These are phyloP conservation scores for Capsella bursapastoris DNA, from an alignment of 345 rosid genomes.

Conservation along the genomic window DNA sequence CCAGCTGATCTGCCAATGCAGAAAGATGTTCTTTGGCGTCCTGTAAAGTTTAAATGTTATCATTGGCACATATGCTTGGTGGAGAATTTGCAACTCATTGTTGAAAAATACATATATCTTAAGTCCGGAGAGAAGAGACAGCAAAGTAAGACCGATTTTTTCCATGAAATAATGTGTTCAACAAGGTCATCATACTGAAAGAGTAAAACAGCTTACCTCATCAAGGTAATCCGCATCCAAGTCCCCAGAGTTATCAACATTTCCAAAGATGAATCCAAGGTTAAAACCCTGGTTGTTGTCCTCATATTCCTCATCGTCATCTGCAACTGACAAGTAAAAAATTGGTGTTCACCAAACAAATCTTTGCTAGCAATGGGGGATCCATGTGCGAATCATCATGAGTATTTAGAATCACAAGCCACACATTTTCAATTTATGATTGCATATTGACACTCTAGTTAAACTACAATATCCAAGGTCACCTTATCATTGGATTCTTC, in stretches of 20 bases:
- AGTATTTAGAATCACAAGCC: neutral
- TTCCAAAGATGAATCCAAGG: slow-evolving; percentile 95
- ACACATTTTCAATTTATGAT: neutral
- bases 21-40: slow-evolving; percentile 98
- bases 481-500: slow-evolving; percentile 2
- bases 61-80: slow-evolving; percentile 27
- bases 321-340: slow-evolving; percentile 40
- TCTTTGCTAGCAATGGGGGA: neutral
- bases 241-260: slow-evolving; percentile 94
- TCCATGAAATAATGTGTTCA: neutral
- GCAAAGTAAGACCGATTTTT: neutral
- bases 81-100: slow-evolving; percentile 18
- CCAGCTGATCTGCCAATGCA: slow-evolving; percentile 93
- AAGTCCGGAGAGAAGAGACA: slow-evolving; percentile 12
- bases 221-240: slow-evolving; percentile 98
- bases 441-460: neutral
- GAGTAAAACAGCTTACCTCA: slow-evolving; percentile 57
- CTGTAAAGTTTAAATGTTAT: slow-evolving; percentile 49
- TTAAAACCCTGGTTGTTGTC: slow-evolving; percentile 75
- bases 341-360: slow-evolving; percentile 22
- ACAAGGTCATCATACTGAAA: slow-evolving; percentile 19
- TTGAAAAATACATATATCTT: neutral
- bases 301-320: slow-evolving; percentile 84
- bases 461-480: slow-evolving; percentile 4
- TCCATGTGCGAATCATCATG: neutral